phyloP scores from a whole-genome alignment of 2,329 filamentous ascomycete genomes.

The Incumbomyces lentus region DNA sequence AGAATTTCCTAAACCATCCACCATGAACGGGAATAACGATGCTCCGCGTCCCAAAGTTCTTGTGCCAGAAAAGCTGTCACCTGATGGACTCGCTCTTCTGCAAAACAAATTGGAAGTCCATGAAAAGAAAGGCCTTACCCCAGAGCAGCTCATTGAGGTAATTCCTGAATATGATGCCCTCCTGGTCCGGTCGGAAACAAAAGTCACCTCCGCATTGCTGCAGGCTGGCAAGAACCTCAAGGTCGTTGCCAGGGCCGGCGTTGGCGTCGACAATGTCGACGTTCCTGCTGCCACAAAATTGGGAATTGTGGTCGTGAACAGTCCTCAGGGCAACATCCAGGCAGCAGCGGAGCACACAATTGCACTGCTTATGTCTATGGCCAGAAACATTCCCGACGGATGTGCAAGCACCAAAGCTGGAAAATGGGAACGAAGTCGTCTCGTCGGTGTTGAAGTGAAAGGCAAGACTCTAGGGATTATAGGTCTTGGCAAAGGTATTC shows the following conservation, averaged over 20 bases:
- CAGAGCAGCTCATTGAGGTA: conserved; percentile 53
- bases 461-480: conserved; percentile 67
- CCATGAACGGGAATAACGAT: conserved; percentile 13
- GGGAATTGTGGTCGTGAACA: conserved; percentile 73
- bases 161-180: conserved; percentile 66
- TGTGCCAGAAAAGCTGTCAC: conserved; percentile 68
- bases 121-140: conserved; percentile 50
- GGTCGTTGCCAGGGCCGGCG: conserved; percentile 70
- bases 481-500: conserved; percentile 62
- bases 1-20: neutral
- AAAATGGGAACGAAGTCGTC: conserved; percentile 63
- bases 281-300: conserved; percentile 60
- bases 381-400: conserved; percentile 61
- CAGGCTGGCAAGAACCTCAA: conserved; percentile 57
- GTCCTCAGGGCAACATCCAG: conserved; percentile 67
- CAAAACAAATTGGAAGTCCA: conserved; percentile 59
- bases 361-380: conserved; percentile 61
- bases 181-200: conserved; percentile 71
- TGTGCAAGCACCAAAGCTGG: conserved; percentile 60
- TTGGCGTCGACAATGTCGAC: conserved; percentile 75
- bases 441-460: conserved; percentile 69
- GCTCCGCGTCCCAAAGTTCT: conserved; percentile 46
- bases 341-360: conserved; percentile 72
- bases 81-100: conserved; percentile 64
- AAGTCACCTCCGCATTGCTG: conserved; percentile 61